phyloP scores from a whole-genome alignment of 1,139 yeast genomes.

The Saccharomyces uvarum region DNA sequence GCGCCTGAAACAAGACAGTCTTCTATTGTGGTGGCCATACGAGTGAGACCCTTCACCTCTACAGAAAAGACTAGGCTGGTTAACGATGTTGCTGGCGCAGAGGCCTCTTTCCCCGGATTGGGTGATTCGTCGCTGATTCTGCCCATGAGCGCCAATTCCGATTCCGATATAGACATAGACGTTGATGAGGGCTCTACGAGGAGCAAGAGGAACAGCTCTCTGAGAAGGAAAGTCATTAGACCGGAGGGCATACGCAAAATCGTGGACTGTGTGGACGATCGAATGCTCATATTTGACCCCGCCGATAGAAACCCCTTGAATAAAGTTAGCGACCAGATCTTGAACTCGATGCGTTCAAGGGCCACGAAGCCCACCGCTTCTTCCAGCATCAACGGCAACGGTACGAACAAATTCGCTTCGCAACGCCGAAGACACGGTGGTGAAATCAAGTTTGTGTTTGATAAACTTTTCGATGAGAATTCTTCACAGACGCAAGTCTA shows the following conservation, averaged over 20 bases:
- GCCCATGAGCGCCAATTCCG: constrained; percentile 12
- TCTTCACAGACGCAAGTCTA: constrained; percentile 65
- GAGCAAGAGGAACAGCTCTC: constrained; percentile 9
- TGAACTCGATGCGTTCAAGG: constrained; percentile 34
- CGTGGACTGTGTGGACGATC: constrained; percentile 76
- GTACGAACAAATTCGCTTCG: neutral
- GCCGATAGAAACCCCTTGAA: constrained; percentile 61
- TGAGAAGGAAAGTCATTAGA: constrained; percentile 20
- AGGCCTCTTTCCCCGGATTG: constrained; percentile 9
- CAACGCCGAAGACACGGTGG: neutral
- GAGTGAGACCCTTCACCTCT: constrained; percentile 67
- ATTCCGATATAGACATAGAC: neutral
- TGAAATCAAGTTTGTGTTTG: constrained; percentile 80
- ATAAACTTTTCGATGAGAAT: constrained; percentile 60
- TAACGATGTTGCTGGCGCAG: constrained; percentile 35
- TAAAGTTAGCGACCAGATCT: constrained; percentile 51
- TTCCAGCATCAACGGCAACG: constrained; percentile 11
- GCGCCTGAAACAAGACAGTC: constrained; percentile 42
- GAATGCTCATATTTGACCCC: constrained; percentile 86
- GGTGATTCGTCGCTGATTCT: constrained; percentile 20
- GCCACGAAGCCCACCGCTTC: neutral
- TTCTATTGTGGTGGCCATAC: constrained; percentile 67
- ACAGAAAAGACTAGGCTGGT: constrained; percentile 49
- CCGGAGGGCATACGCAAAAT: constrained; percentile 62
- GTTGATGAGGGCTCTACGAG: constrained; percentile 27